Conservation (phyloP, 495 filamentous ascomycete genomes). For the Xylaria intraflava region DNA sequence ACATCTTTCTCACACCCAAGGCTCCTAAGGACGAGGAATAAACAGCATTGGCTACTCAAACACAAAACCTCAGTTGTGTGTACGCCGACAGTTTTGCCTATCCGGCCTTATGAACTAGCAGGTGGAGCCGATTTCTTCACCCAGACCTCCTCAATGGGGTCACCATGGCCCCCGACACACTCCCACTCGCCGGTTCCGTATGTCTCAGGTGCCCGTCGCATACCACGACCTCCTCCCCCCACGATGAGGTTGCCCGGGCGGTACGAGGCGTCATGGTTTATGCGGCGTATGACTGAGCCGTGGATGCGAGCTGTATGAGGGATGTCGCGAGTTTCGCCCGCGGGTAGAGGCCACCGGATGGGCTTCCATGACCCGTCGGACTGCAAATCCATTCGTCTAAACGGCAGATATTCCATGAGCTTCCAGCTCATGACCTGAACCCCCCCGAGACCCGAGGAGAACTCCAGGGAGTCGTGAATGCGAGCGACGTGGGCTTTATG, state of each 20-base stretch:
- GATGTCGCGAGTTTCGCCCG: constrained; percentile 76
- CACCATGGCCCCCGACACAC: constrained; percentile 54
- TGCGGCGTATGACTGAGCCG: constrained; percentile 63
- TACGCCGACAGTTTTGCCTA: too few species aligned
- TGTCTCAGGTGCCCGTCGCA: constrained; percentile 49
- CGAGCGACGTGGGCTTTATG: constrained; percentile 52
- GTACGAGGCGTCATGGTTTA: constrained; percentile 59
- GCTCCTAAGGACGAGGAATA: too few species aligned
- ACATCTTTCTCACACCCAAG: too few species aligned
- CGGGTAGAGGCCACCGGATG: constrained; percentile 73
- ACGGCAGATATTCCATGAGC: constrained; percentile 80
- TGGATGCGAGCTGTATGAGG: constrained; percentile 66
- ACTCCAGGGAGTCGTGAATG: constrained; percentile 71
- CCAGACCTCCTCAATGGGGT: constrained; percentile 60
- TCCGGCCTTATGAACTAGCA: background rate
- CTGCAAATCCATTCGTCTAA: constrained; percentile 74
- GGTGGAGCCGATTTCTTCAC: constrained; percentile 23
- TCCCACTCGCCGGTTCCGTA: constrained; percentile 71
- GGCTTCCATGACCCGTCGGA: constrained; percentile 72
- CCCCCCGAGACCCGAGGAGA: constrained; percentile 53
- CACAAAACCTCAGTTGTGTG: too few species aligned
- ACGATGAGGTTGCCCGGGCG: constrained; percentile 76
- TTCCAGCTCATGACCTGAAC: constrained; percentile 65
- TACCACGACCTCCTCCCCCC: constrained; percentile 70
- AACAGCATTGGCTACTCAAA: too few species aligned